Evolutionary conservation across 208 protist species (phyloP).

Genomic region (Wallacemonas sp.): DNA sequence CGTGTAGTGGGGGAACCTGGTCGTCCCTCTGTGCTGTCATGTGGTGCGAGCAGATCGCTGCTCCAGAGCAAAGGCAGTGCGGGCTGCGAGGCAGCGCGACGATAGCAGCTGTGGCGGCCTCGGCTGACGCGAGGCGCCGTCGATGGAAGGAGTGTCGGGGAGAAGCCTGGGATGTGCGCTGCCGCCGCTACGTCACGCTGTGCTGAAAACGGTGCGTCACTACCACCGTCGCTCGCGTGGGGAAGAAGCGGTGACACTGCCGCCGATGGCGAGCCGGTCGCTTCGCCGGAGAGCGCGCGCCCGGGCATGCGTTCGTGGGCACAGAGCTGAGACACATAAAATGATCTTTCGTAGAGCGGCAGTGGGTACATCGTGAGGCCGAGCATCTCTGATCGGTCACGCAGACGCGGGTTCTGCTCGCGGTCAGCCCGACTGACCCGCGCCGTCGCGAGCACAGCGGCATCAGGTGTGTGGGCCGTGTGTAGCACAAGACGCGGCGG

Average conservation of each 20-base stretch:
- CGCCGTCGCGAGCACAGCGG: slow-evolving; percentile 21
- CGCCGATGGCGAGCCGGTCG: neutral
- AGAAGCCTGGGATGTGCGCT: neutral
- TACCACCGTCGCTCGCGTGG: too few species aligned
- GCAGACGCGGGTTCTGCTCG: slow-evolving; percentile 19
- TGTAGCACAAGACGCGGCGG: slow-evolving; percentile 52
- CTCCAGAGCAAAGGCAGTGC: slow-evolving; percentile 25
- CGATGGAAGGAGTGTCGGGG: neutral
- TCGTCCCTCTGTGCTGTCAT: neutral
- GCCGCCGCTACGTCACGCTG: neutral
- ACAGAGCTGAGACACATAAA: slow-evolving; percentile 51
- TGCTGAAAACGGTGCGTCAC: too few species aligned
- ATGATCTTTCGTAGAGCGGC: slow-evolving; percentile 43
- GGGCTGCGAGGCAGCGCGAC: slow-evolving; percentile 50
- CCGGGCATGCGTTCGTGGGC: too few species aligned
- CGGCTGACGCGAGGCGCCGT: neutral
- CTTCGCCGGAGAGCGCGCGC: neutral
- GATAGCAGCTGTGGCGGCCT: neutral
- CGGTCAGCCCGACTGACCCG: slow-evolving; percentile 21
- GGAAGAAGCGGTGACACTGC: too few species aligned
- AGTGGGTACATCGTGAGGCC: slow-evolving; percentile 30
- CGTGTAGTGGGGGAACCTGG: neutral
- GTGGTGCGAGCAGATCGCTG: slow-evolving; percentile 4
- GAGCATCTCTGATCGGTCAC: slow-evolving; percentile 33
- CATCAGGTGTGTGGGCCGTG: slow-evolving; percentile 15